Evolutionary conservation across 805 yeast species (phyloP), one percentile per base, ranked within the genome.

Genomic region (Wickerhamiella spandovensis): DNA sequence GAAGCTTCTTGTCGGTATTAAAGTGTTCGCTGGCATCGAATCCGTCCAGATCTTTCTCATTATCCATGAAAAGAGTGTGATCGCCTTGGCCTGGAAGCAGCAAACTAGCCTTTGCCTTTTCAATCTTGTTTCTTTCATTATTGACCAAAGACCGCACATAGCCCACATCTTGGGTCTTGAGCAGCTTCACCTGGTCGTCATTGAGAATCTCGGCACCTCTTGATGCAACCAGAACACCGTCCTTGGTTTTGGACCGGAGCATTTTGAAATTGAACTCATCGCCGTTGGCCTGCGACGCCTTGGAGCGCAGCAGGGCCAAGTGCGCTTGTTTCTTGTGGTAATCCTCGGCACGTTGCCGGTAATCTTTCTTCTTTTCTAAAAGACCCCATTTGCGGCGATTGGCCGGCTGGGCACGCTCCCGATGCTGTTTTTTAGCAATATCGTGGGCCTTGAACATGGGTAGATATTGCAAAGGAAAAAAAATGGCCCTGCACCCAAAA

Each of bases 201-300:
- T 79, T 68, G 49, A 88, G 67, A 23, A 72, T 74, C 47, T 65
- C 67, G 43, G 57, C 54, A 5, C 62, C 65, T 53, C 95, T 72
- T 30, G 54, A 49, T 21, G 84, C 85, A 1, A 79, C 69, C 46
- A 83, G 61, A 8, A 84, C 72, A 1, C 97, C 97, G 10, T 74
- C 70, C 1, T 72, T 68, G 55, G 87, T 95, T 4, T 92, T 79
- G 59, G 73, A 74, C 13, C 74, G 72, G 30, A 81, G 77, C 98
- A 92, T 92, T 20, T 87, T 92, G 76, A 87, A 95, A 66, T 90
- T 88, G 69, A 84, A 92, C 67, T 92, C 98, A 73, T 92, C 98
- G 15, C 94, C 95, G 64, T 92, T 92, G 58, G 87, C 75, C 44
- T 74, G 73, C 37, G 73, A 69, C 1, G 84, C 94, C 63, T 87